These are phyloP conservation scores for Penicillium cataractarum DNA, from an alignment of 495 filamentous ascomycete species.

Conservation along the genomic window DNA sequence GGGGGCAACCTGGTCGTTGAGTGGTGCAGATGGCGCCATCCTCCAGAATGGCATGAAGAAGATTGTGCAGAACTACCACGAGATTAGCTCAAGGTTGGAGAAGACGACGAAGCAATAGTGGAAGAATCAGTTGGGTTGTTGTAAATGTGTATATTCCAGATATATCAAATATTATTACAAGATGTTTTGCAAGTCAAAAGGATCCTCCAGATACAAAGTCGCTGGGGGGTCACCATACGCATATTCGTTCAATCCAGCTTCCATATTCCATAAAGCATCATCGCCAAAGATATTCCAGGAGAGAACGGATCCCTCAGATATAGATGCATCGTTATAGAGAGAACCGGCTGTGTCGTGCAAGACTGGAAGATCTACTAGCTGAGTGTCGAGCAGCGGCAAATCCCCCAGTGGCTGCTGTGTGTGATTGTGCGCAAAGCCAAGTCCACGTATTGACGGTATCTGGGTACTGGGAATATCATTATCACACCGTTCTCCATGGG, in stretches of 20 bases:
- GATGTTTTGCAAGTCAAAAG: conserved; percentile 19
- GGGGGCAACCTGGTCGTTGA: conserved; percentile 37
- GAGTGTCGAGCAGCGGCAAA: background rate
- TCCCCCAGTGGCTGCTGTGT: background rate
- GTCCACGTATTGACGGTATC: background rate
- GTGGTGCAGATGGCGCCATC: conserved; percentile 30
- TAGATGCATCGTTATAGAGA: conserved; percentile 1
- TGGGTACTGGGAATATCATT: background rate
- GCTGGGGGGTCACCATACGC: conserved; percentile 29
- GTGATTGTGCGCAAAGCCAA: background rate
- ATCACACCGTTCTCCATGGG: background rate
- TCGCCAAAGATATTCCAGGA: conserved; percentile 29
- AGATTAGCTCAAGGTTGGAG: conserved; percentile 28
- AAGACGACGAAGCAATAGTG: conserved; percentile 19
- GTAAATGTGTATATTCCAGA: background rate
- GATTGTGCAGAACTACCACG: conserved; percentile 31
- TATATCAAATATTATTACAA: conserved; percentile 4
- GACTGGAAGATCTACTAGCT: background rate
- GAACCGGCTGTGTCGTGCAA: background rate
- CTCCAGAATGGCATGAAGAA: conserved; percentile 35
- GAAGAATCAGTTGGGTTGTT: background rate
- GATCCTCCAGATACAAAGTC: conserved; percentile 17
- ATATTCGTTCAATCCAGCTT: conserved; percentile 35
- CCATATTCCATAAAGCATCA: conserved; percentile 33
- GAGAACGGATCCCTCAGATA: conserved; percentile 21